Conservation (phyloP, 306 rosid genomes). For the Castanea mollissima region DNA sequence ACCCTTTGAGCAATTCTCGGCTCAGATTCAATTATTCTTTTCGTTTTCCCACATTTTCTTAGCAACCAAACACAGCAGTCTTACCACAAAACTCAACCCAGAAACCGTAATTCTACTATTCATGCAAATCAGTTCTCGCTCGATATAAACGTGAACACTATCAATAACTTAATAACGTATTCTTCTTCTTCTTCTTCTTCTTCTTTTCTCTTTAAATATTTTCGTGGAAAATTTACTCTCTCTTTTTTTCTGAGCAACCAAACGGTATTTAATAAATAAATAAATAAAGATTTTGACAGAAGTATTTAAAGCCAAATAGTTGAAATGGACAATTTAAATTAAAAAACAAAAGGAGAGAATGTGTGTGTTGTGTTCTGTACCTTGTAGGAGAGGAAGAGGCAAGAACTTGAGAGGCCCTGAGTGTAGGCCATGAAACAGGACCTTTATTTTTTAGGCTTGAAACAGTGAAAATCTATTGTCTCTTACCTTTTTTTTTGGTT, state of each 20-base stretch:
- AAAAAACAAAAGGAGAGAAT: neutral
- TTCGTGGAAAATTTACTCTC: neutral
- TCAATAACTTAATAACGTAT: neutral
- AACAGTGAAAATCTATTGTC: no score
- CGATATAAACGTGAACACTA: no score
- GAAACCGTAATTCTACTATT: no score
- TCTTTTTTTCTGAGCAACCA: neutral
- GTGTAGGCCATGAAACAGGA: conserved; percentile 22
- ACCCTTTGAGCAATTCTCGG: no score
- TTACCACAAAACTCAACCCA: no score
- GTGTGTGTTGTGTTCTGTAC: neutral
- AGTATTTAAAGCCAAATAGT: neutral
- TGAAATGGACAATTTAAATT: neutral
- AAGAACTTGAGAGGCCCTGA: conserved; percentile 16
- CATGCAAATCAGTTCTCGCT: no score
- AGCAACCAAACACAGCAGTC: no score
- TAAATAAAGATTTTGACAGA: neutral
- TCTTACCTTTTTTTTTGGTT: no score
- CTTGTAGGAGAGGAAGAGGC: conserved; percentile 14
- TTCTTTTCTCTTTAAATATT: neutral
- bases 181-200: neutral
- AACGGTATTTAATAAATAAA: neutral
- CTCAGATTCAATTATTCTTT: no score
- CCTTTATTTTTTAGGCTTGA: no score
- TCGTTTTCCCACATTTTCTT: no score